Evolutionary conservation across 345 rosid genomes (phyloP), one percentile per base, ranked within the genome.

Genomic region (Citrus glauca): DNA sequence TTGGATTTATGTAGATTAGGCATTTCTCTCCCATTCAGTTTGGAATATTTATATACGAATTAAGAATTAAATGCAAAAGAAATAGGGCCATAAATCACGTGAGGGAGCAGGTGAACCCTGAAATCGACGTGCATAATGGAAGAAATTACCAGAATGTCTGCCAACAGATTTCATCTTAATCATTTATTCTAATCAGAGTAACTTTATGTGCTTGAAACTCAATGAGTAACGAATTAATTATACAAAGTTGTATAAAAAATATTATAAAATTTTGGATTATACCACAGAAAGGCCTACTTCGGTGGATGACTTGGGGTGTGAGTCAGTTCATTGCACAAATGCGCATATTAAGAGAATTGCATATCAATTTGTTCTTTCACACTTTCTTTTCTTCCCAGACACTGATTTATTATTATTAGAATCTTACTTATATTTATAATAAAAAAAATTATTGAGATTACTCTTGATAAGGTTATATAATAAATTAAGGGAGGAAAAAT

Each of bases 1-100:
- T 84, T 91, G 92, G 92, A 86, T 59, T 77, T 72, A 75, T 84
- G 88, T 80, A 90, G 86, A 81, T 82, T 87, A 70, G 85, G 80
- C 83, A 56, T 74, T 40, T 74, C 53, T 20, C 57, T 17, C 20
- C 66, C 72, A 2, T 35, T 76, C 68, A 56, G 55, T 24, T 66
- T 64, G 25, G 22, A 65, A 62, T 61, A 72, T 57, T 37, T 55
- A 30, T 11, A 7, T n/a, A 9, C 20, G 66, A 5, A 17, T n/a
- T 33, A 6, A 74, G 61, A 25, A 14, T 25, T 27, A 30, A 77
- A 56, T 17, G 37, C 60, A 45, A 74, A 17, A 45, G 28, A 75
- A 80, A 55, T 81, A 66, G 69, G 78, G 63, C 71, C 24, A 40
- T n/a, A 81, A n/a, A 16, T 42, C 78, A 79, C 59, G 70, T 61